A percentile compares a stretch with the other conserved stretches of the same genome.
Evolutionary conservation across 805 yeast genomes (phyloP).

Genomic region (Candida peoriensis): DNA sequence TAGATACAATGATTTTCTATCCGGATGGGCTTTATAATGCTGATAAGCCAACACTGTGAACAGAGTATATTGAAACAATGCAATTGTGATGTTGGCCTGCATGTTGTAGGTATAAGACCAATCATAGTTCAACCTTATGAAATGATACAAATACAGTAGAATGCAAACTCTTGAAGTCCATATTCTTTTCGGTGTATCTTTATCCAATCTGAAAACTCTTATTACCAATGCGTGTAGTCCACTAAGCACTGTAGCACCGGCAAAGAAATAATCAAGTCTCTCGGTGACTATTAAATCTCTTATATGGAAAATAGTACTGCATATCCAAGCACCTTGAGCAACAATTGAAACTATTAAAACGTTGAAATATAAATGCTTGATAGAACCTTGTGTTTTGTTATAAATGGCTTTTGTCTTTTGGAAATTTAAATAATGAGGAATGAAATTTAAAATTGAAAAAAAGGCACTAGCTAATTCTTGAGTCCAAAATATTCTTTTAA

Average conservation of each 20-base stretch:
- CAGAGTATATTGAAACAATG: slow-evolving; percentile 62
- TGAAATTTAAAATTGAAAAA: slow-evolving; percentile 67
- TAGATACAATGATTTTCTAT: slow-evolving; percentile 24
- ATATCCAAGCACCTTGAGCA: slow-evolving; percentile 84
- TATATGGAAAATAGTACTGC: slow-evolving; percentile 82
- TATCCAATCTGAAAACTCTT: slow-evolving; percentile 58
- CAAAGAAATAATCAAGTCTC: slow-evolving; percentile 84
- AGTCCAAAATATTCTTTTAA: slow-evolving; percentile 64
- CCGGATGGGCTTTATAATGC: slow-evolving; percentile 22
- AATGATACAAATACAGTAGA: slow-evolving; percentile 55
- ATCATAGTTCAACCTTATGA: slow-evolving; percentile 56
- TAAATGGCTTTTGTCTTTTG: slow-evolving; percentile 23
- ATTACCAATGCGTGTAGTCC: slow-evolving; percentile 69
- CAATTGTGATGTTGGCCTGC: slow-evolving; percentile 81
- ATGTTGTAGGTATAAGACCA: slow-evolving; percentile 95
- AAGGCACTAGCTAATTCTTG: slow-evolving; percentile 82
- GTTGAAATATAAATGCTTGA: slow-evolving; percentile 23
- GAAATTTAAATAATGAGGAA: slow-evolving; percentile 56
- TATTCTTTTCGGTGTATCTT: slow-evolving; percentile 29
- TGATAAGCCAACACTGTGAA: slow-evolving; percentile 27
- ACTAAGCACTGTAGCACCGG: slow-evolving; percentile 79
- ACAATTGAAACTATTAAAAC: slow-evolving; percentile 49
- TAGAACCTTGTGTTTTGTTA: slow-evolving; percentile 1
- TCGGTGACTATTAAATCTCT: slow-evolving; percentile 80
- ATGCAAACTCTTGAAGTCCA: slow-evolving; percentile 38